phyloP scores from a whole-genome alignment of 768 basidiomycete species.

The Podaxis carcinomalis region DNA sequence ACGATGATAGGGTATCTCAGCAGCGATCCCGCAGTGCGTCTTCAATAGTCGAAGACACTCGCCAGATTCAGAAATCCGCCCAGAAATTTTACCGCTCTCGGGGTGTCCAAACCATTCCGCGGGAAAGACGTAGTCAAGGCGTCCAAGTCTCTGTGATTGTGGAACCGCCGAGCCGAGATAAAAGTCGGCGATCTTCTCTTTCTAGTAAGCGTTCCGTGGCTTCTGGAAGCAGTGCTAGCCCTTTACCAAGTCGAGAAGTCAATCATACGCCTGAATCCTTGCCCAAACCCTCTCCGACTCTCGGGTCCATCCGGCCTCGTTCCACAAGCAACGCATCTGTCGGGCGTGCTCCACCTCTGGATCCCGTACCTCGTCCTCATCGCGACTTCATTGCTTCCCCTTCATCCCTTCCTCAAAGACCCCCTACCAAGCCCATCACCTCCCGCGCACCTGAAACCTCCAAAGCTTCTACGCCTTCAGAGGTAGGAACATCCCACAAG shows the following conservation, averaged over 20 bases:
- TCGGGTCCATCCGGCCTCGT: neutral
- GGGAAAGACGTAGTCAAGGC: slow-evolving; percentile 48
- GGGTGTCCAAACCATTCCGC: slow-evolving; percentile 67
- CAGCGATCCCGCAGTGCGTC: slow-evolving; percentile 25
- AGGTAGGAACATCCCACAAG: neutral
- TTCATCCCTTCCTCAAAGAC: neutral
- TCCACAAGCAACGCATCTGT: slow-evolving; percentile 3
- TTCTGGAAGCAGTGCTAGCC: neutral
- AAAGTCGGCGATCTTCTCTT: slow-evolving; percentile 14
- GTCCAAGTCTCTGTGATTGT: slow-evolving; percentile 50
- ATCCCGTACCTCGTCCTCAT: neutral
- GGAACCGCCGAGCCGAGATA: slow-evolving; percentile 9
- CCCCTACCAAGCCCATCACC: neutral
- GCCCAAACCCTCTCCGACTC: neutral
- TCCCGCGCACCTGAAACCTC: neutral
- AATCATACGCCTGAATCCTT: neutral
- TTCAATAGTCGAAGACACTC: slow-evolving; percentile 29
- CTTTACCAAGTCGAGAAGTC: neutral
- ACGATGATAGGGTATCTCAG: slow-evolving; percentile 25
- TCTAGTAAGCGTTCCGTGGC: slow-evolving; percentile 12
- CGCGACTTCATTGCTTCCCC: neutral
- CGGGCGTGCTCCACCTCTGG: neutral
- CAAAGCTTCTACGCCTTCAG: neutral
- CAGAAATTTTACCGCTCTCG: slow-evolving; percentile 55
- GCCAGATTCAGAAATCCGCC: slow-evolving; percentile 31